Percentiles rank a stretch among this genome's conserved stretches.
Conservation (phyloP, 2,329 filamentous ascomycete species). For the Fusarium citri region DNA sequence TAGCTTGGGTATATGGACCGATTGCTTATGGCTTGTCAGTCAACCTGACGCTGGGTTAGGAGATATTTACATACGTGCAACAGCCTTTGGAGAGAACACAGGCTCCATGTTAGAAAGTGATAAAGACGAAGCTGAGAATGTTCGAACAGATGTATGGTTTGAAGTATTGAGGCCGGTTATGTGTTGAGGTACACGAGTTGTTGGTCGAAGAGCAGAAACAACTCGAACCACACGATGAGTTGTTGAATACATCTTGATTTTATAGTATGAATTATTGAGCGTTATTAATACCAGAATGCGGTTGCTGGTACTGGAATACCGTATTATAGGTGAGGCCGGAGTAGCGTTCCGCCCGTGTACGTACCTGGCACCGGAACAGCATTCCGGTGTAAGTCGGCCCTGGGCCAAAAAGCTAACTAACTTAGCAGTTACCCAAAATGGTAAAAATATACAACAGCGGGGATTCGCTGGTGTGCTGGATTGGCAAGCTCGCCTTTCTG, state of each 20-base stretch:
- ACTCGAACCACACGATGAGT: not conserved
- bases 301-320: not conserved
- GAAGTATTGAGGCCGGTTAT: not conserved
- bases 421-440: not conserved
- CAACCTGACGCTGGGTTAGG: not conserved
- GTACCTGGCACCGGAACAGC: constrained; percentile 3
- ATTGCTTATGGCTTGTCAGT: constrained; percentile 12
- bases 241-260: not conserved
- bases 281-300: not conserved
- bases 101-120: constrained; percentile 8
- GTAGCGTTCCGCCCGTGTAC: constrained; percentile 2
- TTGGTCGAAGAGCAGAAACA: not conserved
- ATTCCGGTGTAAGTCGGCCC: constrained; percentile 10
- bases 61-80: constrained; percentile 12
- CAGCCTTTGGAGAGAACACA: constrained; percentile 21
- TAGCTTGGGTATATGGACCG: constrained; percentile 33
- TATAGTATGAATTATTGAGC: not conserved
- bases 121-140: not conserved
- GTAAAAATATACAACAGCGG: not conserved
- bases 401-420: not conserved
- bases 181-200: not conserved
- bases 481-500: too few species aligned
- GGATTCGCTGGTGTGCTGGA: not conserved
- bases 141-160: not conserved
- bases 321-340: not conserved